Evolutionary conservation across 208 protist species (phyloP).

Genomic region (Wallacemonas sp.): DNA sequence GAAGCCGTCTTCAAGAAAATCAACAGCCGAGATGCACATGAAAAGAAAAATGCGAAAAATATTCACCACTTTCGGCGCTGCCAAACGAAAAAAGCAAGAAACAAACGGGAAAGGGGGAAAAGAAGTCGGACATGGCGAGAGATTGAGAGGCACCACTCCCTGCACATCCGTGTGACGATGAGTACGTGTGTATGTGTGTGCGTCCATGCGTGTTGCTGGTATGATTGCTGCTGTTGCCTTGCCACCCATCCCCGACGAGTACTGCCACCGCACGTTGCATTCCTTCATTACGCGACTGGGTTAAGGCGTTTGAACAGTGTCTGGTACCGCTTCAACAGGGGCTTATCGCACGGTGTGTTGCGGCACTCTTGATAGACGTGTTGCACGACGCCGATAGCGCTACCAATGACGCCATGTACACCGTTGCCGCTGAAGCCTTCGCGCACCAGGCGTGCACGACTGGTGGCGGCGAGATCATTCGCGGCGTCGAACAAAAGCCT

Average conservation of each 20-base stretch:
- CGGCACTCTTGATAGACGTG: not conserved
- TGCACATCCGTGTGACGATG: too few species aligned
- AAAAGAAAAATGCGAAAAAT: constrained; percentile 15
- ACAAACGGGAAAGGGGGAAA: constrained; percentile 1
- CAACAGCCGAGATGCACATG: not conserved
- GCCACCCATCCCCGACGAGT: too few species aligned
- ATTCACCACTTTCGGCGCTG: not conserved
- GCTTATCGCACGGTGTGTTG: not conserved
- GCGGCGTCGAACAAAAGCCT: not conserved
- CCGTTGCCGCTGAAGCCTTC: not conserved
- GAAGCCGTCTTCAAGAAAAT: too few species aligned
- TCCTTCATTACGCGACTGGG: not conserved
- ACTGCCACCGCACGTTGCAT: too few species aligned
- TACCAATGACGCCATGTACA: not conserved
- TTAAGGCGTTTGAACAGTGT: constrained; percentile 18
- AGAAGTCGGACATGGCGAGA: not conserved
- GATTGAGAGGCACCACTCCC: too few species aligned
- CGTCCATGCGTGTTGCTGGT: too few species aligned
- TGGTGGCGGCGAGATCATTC: too few species aligned
- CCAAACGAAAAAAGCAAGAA: constrained; percentile 8
- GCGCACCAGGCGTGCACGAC: too few species aligned
- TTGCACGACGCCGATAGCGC: constrained; percentile 4
- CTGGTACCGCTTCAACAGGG: constrained; percentile 28
- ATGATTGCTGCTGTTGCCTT: too few species aligned
- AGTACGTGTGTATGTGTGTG: too few species aligned